phyloP scores from a whole-genome alignment of 1,284 basidiomycete genomes.

The Ceratorhiza oryzae-sativae region DNA sequence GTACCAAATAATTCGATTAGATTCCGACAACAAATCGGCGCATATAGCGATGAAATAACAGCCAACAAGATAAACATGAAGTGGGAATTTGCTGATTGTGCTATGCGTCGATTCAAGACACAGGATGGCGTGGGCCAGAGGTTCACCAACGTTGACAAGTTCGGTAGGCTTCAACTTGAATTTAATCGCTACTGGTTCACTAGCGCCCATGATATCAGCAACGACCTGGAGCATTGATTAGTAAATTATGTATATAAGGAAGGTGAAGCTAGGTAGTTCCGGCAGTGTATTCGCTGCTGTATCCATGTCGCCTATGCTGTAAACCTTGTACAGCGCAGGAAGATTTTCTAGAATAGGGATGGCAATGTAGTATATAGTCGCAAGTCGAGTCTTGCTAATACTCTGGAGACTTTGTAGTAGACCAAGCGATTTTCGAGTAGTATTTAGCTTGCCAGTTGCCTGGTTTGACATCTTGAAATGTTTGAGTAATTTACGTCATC shows the following conservation, averaged over 20 bases:
- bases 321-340: conserved; percentile 27
- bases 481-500: conserved; percentile 44
- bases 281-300: neutral
- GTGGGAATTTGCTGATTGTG: conserved; percentile 10
- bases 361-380: conserved; percentile 44
- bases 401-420: conserved; percentile 47
- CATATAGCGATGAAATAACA: neutral
- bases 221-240: neutral
- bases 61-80: conserved; percentile 41
- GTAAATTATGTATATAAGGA: neutral
- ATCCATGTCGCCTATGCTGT: neutral
- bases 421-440: conserved; percentile 28
- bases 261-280: neutral
- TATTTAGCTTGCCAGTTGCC: conserved; percentile 45
- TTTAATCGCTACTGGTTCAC: neutral
- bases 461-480: conserved; percentile 48
- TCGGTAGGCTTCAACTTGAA: conserved; percentile 5
- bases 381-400: conserved; percentile 51
- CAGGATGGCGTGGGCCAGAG: conserved; percentile 25
- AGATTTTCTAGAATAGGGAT: neutral
- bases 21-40: neutral
- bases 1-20: conserved; percentile 2
- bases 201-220: conserved; percentile 16
- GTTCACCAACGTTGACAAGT: conserved; percentile 27
- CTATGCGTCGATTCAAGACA: conserved; percentile 36